These are phyloP conservation scores for Ascomycota sp. DNA, from an alignment of 2,329 filamentous ascomycete species.

Conservation along the genomic window DNA sequence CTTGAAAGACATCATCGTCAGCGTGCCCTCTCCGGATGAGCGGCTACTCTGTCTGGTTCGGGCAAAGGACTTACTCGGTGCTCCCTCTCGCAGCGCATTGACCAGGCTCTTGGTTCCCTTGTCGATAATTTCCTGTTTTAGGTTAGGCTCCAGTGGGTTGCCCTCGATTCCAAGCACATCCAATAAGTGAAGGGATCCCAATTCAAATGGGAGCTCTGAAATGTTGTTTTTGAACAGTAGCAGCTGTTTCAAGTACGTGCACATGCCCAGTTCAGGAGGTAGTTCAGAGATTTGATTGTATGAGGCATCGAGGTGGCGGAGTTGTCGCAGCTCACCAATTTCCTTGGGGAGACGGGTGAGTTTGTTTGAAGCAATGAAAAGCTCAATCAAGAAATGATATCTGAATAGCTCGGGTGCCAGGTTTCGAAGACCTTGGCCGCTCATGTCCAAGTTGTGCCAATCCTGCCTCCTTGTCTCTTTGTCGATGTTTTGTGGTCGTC, in stretches of 20 bases:
- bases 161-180: conserved; percentile 84
- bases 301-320: conserved; percentile 73
- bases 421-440: conserved; percentile 81
- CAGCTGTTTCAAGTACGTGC: conserved; percentile 73
- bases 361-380: conserved; percentile 89
- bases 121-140: conserved; percentile 70
- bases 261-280: conserved; percentile 88
- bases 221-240: conserved; percentile 84
- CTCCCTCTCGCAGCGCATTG: conserved; percentile 61
- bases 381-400: conserved; percentile 75
- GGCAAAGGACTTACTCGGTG: conserved; percentile 55
- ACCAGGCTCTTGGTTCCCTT: conserved; percentile 75
- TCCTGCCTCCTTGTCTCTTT: conserved; percentile 51
- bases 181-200: conserved; percentile 74
- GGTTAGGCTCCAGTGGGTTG: conserved; percentile 57
- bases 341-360: conserved; percentile 57
- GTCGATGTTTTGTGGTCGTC: conserved; percentile 44
- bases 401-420: conserved; percentile 62
- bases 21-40: background rate
- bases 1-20: conserved; percentile 19
- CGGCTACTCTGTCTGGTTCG: too few relatives aligned
- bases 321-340: conserved; percentile 63
- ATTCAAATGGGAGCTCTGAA: conserved; percentile 58
- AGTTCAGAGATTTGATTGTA: conserved; percentile 68
- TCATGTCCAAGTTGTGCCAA: conserved; percentile 87